Conservation (phyloP, 2,329 filamentous ascomycete species). For the Hymenotorrendiella dingleyae region DNA sequence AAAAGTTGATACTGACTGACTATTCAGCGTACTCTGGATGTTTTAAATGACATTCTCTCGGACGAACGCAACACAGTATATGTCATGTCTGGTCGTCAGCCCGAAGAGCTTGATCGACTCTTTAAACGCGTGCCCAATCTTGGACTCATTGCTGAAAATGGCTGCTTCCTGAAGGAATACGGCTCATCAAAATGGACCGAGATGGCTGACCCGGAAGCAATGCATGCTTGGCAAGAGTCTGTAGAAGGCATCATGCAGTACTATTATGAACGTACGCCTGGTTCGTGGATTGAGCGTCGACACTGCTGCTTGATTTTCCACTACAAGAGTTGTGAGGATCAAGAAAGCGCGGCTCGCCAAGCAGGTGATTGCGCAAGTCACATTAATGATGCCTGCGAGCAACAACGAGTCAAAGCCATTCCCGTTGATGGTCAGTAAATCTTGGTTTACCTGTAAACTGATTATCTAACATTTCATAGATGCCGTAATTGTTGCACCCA, state of each 20-base stretch:
- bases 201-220: conserved; percentile 66
- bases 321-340: conserved; percentile 76
- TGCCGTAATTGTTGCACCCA: conserved; percentile 76
- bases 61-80: conserved; percentile 84
- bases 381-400: conserved; percentile 88
- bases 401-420: conserved; percentile 77
- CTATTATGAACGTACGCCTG: conserved; percentile 83
- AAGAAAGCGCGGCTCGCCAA: conserved; percentile 66
- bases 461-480: conserved; percentile 31
- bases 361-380: conserved; percentile 88
- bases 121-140: conserved; percentile 79
- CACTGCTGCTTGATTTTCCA: conserved; percentile 89
- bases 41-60: conserved; percentile 72
- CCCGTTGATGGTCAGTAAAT: conserved; percentile 56
- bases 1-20: conserved; percentile 16
- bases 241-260: conserved; percentile 81
- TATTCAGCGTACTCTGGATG: conserved; percentile 67
- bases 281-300: conserved; percentile 83
- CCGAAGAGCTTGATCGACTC: conserved; percentile 79
- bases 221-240: conserved; percentile 74
- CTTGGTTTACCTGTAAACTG: no score
- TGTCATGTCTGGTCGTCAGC: conserved; percentile 84
- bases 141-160: conserved; percentile 90
- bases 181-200: conserved; percentile 67
- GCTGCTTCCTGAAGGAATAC: conserved; percentile 77